A percentile compares a stretch with the other conserved stretches of the same genome.
Conservation (phyloP, 2,329 filamentous ascomycete genomes). For the Fusarium sulawesiense region DNA sequence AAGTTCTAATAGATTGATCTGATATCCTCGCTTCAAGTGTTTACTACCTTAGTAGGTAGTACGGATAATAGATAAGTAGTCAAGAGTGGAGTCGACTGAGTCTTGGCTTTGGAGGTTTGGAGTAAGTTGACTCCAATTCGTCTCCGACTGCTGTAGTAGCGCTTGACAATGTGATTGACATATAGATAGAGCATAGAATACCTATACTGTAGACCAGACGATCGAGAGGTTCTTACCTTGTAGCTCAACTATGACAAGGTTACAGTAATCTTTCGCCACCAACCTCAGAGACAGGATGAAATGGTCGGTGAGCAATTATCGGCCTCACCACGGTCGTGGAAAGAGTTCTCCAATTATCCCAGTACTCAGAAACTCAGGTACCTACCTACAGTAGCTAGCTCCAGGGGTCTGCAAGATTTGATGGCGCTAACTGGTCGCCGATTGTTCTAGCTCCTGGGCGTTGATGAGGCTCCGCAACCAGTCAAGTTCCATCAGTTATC, state of each 20-base stretch:
- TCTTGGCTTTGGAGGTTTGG: slow-evolving; percentile 8
- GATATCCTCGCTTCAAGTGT: background rate
- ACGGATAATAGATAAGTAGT: no score
- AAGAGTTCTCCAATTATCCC: slow-evolving; percentile 24
- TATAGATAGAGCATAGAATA: background rate
- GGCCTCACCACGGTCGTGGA: slow-evolving; percentile 33
- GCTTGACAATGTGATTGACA: background rate
- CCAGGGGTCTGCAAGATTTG: slow-evolving; percentile 25
- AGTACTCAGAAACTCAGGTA: background rate
- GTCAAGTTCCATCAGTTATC: background rate
- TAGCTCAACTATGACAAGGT: background rate
- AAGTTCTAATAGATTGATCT: background rate
- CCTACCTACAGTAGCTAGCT: background rate
- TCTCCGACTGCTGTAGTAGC: background rate
- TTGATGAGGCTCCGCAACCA: slow-evolving; percentile 27
- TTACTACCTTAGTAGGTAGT: background rate
- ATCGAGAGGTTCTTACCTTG: background rate
- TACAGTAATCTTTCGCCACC: slow-evolving; percentile 1
- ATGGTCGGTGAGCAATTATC: slow-evolving; percentile 25
- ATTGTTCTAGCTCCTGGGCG: slow-evolving; percentile 29
- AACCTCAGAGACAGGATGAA: background rate
- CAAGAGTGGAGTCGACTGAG: background rate
- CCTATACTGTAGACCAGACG: background rate
- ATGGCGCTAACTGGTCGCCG: slow-evolving; percentile 29
- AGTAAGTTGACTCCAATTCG: slow-evolving; percentile 13